A percentile compares a stretch with the other conserved stretches of the same genome.
Evolutionary conservation across 208 protist species (phyloP).

Genomic region (Blastocrithidia nonstop): DNA sequence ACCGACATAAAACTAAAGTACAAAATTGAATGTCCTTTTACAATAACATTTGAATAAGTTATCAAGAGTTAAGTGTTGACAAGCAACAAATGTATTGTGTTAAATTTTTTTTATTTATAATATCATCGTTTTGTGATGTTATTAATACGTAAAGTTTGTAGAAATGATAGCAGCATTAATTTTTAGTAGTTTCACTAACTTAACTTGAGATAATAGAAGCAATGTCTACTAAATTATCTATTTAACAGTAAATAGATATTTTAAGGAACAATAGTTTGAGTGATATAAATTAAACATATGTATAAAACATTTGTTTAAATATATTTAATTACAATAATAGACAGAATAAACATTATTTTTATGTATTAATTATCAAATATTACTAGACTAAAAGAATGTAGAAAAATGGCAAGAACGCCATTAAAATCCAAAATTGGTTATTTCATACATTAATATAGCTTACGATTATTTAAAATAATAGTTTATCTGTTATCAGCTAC

Average conservation of each 20-base stretch:
- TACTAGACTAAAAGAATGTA: constrained; percentile 7
- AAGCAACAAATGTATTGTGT: neutral
- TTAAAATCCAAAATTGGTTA: neutral
- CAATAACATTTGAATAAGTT: neutral
- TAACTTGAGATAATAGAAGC: neutral
- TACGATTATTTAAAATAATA: constrained; percentile 1
- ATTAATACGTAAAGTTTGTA: too few species aligned
- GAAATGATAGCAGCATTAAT: too few species aligned
- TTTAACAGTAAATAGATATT: neutral
- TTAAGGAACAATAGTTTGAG: neutral
- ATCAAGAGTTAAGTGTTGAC: neutral
- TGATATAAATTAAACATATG: neutral
- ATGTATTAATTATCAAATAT: constrained; percentile 2
- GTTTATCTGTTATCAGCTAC: neutral
- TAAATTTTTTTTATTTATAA: constrained; percentile 6
- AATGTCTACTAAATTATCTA: neutral
- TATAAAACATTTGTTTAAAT: constrained; percentile 2
- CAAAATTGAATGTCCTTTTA: constrained; percentile 3
- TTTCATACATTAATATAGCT: neutral
- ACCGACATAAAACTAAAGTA: neutral
- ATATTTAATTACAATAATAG: constrained; percentile 1
- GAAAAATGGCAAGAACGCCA: neutral
- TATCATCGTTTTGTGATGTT: constrained; percentile 5
- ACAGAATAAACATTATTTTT: neutral
- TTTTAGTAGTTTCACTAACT: too few species aligned